Conservation (phyloP, 805 yeast genomes). For the Yamadazyma sp. region DNA sequence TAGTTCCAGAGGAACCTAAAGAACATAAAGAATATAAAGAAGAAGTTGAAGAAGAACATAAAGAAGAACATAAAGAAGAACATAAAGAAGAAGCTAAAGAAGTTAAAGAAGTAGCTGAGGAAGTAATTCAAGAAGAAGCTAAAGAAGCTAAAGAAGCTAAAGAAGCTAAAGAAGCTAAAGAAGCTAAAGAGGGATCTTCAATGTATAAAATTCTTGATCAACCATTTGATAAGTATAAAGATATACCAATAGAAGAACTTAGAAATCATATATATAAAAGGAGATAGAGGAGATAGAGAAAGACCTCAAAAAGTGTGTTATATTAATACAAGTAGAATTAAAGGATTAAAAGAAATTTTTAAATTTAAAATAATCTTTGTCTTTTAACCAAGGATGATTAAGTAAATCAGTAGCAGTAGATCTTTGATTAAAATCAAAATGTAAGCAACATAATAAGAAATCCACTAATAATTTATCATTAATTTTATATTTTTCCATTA, state of each 20-base stretch:
- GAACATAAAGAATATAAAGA: not conserved
- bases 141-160: not conserved
- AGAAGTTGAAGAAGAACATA: conserved; percentile 5
- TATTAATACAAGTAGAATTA: too few relatives aligned
- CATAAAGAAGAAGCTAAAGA: conserved; percentile 4
- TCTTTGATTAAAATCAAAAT: conserved; percentile 46
- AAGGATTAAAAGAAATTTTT: too few relatives aligned
- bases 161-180: not conserved
- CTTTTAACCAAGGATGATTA: conserved; percentile 46
- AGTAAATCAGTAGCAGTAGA: conserved; percentile 54
- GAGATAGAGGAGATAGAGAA: not conserved
- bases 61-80: conserved; percentile 20
- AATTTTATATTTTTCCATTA: conserved; percentile 49
- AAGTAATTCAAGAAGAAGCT: conserved; percentile 4
- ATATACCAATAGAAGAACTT: conserved; percentile 9
- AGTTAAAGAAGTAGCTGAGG: conserved; percentile 2
- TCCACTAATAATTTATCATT: conserved; percentile 36
- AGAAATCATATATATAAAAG: conserved; percentile 6
- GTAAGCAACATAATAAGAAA: conserved; percentile 50
- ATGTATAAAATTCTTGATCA: not conserved
- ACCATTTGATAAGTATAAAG: conserved; percentile 5
- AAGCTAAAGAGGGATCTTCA: not conserved
- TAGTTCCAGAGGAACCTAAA: not conserved
- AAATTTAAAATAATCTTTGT: too few relatives aligned
- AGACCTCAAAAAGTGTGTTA: too few relatives aligned